Percentiles rank a stretch among this genome's conserved stretches.
Conservation (phyloP, 495 filamentous ascomycete species). For the Annulohypoxylon nitens region DNA sequence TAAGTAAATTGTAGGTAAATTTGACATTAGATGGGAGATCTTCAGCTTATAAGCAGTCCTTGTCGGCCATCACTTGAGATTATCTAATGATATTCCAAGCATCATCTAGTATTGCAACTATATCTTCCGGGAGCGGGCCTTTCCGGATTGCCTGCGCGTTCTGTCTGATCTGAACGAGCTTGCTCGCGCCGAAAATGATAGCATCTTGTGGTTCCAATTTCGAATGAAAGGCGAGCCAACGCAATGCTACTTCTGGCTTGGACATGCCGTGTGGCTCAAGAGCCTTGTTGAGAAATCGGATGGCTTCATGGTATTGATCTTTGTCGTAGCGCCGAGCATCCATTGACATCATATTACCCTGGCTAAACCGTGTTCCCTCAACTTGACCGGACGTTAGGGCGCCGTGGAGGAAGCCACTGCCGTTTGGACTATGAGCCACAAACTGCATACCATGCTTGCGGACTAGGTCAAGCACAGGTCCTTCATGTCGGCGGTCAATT, state of each 20-base stretch:
- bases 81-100: constrained; percentile 5
- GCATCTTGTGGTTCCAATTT: neutral
- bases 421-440: neutral
- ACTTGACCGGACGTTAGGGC: neutral
- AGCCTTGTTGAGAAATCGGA: neutral
- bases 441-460: neutral
- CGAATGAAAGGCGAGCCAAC: constrained; percentile 4
- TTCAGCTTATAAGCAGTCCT: no score
- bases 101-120: neutral
- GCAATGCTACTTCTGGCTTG: neutral
- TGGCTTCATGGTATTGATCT: neutral
- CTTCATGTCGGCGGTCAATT: neutral
- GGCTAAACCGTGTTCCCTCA: neutral
- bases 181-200: neutral
- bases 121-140: neutral
- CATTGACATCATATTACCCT: neutral
- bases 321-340: neutral
- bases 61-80: neutral
- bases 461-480: neutral
- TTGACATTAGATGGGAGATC: no score
- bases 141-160: neutral
- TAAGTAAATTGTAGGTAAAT: no score
- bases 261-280: neutral
- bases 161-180: neutral
- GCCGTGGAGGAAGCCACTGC: neutral